These are phyloP conservation scores for Aspergillus intermedius DNA, from an alignment of 2,329 filamentous ascomycete genomes.

Conservation along the genomic window DNA sequence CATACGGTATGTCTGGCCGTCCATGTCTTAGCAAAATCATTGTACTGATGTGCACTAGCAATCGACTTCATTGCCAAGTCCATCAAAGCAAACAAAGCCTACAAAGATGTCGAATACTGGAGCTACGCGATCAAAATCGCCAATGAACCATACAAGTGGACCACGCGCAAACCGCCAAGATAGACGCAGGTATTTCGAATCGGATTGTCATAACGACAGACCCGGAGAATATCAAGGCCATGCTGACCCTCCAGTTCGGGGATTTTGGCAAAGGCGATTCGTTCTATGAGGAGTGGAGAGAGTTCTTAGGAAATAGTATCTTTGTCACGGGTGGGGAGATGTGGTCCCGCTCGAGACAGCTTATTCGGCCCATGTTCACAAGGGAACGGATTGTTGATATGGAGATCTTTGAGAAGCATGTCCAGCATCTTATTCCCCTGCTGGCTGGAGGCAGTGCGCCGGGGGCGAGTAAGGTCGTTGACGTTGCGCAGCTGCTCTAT, in stretches of 20 bases:
- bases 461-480: constrained; percentile 45
- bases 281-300: constrained; percentile 69
- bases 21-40: constrained; percentile 2
- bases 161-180: constrained; percentile 22
- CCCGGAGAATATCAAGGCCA: constrained; percentile 83
- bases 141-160: constrained; percentile 22
- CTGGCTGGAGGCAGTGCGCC: constrained; percentile 47
- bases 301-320: constrained; percentile 79
- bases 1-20: constrained; percentile 24
- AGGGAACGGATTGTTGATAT: constrained; percentile 79
- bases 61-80: constrained; percentile 58
- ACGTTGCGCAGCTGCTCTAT: constrained; percentile 73
- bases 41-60: constrained; percentile 40
- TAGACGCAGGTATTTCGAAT: constrained; percentile 23
- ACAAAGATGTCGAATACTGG: constrained; percentile 61
- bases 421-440: constrained; percentile 63
- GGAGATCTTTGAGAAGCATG: constrained; percentile 73
- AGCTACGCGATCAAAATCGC: constrained; percentile 40
- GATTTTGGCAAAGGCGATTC: constrained; percentile 73
- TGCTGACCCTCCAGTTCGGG: constrained; percentile 77
- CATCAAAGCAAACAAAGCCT: constrained; percentile 45
- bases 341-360: constrained; percentile 77
- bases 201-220: constrained; percentile 72
- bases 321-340: constrained; percentile 71
- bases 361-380: constrained; percentile 82